Percentiles rank a stretch among this genome's conserved stretches.
Evolutionary conservation across 1,284 basidiomycete species (phyloP).

Genomic region (Sanguinoderma infundibulare): DNA sequence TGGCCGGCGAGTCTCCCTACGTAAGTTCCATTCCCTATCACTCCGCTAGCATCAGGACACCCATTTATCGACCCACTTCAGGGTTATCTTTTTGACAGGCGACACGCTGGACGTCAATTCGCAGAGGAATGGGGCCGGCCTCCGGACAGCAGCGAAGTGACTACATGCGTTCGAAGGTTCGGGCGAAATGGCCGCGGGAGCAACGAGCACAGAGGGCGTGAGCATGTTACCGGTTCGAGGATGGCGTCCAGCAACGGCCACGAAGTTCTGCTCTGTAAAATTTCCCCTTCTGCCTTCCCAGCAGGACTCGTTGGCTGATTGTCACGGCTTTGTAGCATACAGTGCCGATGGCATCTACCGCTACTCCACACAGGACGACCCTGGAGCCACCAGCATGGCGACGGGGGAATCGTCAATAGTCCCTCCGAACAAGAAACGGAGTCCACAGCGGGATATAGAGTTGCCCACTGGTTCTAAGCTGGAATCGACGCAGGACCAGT

Average conservation of each 20-base stretch:
- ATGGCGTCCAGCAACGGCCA: slow-evolving; percentile 80
- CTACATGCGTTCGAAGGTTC: slow-evolving; percentile 87
- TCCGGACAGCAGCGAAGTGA: slow-evolving; percentile 50
- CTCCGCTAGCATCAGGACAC: no score
- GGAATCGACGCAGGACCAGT: neutral
- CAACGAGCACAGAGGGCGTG: slow-evolving; percentile 42
- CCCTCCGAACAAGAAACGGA: slow-evolving; percentile 10
- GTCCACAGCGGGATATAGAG: neutral
- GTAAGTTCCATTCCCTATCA: slow-evolving; percentile 42
- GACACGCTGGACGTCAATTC: slow-evolving; percentile 72
- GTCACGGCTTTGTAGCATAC: slow-evolving; percentile 55
- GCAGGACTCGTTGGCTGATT: slow-evolving; percentile 6
- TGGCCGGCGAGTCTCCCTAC: slow-evolving; percentile 72
- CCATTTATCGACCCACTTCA: slow-evolving; percentile 34
- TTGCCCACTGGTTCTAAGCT: neutral
- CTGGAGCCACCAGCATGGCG: slow-evolving; percentile 30
- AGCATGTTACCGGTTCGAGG: slow-evolving; percentile 81
- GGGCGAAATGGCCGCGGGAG: slow-evolving; percentile 54
- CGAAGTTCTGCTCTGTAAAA: slow-evolving; percentile 68
- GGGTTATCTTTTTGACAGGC: slow-evolving; percentile 90
- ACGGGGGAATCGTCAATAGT: slow-evolving; percentile 14
- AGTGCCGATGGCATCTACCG: slow-evolving; percentile 80
- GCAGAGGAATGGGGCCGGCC: slow-evolving; percentile 76
- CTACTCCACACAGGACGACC: slow-evolving; percentile 82
- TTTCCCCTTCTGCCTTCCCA: slow-evolving; percentile 8